These are phyloP conservation scores for Stentor roeselii DNA, from an alignment of 73 alveolate species.

Conservation along the genomic window DNA sequence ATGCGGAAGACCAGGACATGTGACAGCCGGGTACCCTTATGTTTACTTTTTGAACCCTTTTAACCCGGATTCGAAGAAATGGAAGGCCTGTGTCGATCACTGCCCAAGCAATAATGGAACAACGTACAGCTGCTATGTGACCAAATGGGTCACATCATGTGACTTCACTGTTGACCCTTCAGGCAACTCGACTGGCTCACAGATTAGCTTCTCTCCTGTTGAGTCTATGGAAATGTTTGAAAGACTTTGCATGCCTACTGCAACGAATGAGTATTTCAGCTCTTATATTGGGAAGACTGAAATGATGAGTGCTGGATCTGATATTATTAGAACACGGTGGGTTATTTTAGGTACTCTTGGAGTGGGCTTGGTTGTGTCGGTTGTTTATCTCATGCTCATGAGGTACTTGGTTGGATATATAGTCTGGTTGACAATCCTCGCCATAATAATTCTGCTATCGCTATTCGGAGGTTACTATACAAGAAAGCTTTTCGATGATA, in stretches of 20 bases:
- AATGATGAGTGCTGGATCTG: background rate
- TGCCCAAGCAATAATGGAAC: background rate
- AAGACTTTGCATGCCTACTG: background rate
- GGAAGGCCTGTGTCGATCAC: background rate
- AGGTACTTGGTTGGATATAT: slow-evolving; percentile 35
- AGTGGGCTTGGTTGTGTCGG: slow-evolving; percentile 25
- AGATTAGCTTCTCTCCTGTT: background rate
- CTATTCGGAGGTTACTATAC: slow-evolving; percentile 17
- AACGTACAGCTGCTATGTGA: background rate
- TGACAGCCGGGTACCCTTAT: slow-evolving; percentile 18
- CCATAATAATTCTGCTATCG: slow-evolving; percentile 15
- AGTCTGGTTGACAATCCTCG: slow-evolving; percentile 35
- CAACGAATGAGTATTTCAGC: background rate
- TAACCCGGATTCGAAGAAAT: background rate
- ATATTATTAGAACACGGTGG: slow-evolving; percentile 22
- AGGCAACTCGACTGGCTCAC: background rate
- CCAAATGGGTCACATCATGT: slow-evolving; percentile 16
- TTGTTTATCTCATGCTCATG: slow-evolving; percentile 21
- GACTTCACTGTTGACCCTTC: background rate
- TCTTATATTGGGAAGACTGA: background rate
- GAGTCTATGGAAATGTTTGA: background rate
- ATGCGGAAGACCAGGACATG: slow-evolving; percentile 3
- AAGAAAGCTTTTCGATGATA: background rate
- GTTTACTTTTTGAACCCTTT: slow-evolving; percentile 32
- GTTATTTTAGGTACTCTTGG: slow-evolving; percentile 33